Base-by-base conservation (phyloP, 306 rosid species). In the Lathyrus sativus region DNA sequence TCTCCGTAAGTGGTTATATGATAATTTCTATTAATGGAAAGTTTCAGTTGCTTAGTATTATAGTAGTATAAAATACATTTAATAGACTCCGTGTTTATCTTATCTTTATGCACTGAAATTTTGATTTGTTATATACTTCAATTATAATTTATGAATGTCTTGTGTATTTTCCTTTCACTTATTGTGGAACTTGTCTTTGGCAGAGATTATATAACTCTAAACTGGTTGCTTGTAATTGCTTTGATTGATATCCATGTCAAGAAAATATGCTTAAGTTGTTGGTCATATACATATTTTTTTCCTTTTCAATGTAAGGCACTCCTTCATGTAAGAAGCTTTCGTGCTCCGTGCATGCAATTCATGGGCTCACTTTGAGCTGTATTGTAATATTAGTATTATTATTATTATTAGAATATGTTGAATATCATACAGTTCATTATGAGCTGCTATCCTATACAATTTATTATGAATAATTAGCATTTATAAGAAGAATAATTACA, bases 1-100 rank as follows among this genome's bases (percentile, higher is more conserved):
- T 91, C 96, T 13, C 87, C 89, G 97, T 91, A 78, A 86, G 97
- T 83, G 48, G 66, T 58, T 62, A 53, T 73, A 28, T 65, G 76
- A 74, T 62, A 38, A 65, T 33, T 60, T 44, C 24, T 10, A 17
- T 53, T 63, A 17, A 35, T 8, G 28, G 39, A 65, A 46, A 65
- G 46, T 51, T 65, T 68, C 53, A 13, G 59, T 11, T 76, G 19
- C 60, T 56, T 60, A 19, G 13, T 60, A 9, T 55, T 65, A 60
- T 77, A 35, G 39, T 35, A 7, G 39, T 35, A 45, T 18, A 12
- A 54, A 51, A 60, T 79, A 54, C 15, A 73, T 37, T 58, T 38
- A 64, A 59, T 63, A 48, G 29, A 57, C 68, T 44, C 55, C n/a
- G 7, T 56, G 65, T 17, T 72, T 37, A 56, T 35, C 17, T 62